phyloP scores from a whole-genome alignment of 2,329 filamentous ascomycete genomes.

The Monosporascus sp. region DNA sequence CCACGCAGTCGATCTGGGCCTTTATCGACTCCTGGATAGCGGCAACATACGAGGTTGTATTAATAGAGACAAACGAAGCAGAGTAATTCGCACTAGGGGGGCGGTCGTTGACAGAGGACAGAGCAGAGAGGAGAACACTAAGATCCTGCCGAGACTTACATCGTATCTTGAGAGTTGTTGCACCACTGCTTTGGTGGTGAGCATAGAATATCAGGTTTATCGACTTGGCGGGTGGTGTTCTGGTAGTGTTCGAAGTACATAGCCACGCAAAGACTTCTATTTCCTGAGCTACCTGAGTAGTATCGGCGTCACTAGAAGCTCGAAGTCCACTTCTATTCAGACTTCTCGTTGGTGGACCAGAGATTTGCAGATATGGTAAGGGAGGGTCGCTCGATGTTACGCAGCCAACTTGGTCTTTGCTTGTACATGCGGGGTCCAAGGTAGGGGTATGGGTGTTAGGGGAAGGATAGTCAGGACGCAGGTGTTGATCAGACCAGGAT shows the following conservation, averaged over 20 bases:
- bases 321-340: neutral
- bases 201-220: no score
- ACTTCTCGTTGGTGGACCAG: neutral
- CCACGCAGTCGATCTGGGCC: neutral
- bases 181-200: no score
- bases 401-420: neutral
- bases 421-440: neutral
- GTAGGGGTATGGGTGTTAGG: neutral
- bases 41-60: neutral
- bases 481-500: neutral
- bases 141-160: no score
- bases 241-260: no score
- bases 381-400: neutral
- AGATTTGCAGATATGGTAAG: neutral
- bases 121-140: no score
- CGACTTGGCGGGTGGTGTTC: no score
- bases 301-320: neutral
- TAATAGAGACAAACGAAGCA: neutral
- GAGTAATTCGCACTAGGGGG: neutral
- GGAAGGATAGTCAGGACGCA: neutral
- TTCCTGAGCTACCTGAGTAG: neutral
- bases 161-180: no score
- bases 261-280: neutral
- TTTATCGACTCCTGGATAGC: neutral
- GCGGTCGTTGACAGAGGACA: no score